Evolutionary conservation across 768 basidiomycete species (phyloP).

Genomic region (Brasilioporus rufonigricans): DNA sequence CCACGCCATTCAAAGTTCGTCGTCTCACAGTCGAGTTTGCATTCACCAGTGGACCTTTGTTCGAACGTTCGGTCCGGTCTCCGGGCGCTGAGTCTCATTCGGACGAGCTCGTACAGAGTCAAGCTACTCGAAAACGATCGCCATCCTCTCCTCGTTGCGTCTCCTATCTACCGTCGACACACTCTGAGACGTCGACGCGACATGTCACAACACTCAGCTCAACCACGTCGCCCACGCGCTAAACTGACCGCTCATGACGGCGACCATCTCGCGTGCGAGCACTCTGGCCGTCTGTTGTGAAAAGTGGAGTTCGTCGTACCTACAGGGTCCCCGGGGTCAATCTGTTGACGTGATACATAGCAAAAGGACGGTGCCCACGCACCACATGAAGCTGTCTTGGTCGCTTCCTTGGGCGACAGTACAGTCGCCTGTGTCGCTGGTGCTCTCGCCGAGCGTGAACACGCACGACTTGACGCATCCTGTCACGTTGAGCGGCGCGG

Average conservation of each 20-base stretch:
- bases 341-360: no score
- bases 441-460: slow-evolving; percentile 25
- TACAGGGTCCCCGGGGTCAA: background rate
- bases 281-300: slow-evolving; percentile 57
- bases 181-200: no score
- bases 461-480: slow-evolving; percentile 51
- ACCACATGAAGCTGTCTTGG: slow-evolving; percentile 62
- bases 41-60: no score
- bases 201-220: slow-evolving; percentile 25
- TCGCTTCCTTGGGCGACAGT: slow-evolving; percentile 37
- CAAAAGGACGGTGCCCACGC: slow-evolving; percentile 10
- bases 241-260: slow-evolving; percentile 42
- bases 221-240: slow-evolving; percentile 53
- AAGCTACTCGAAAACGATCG: no score
- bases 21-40: no score
- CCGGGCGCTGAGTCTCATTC: no score
- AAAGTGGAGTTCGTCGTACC: slow-evolving; percentile 48
- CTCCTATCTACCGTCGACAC: background rate
- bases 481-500: slow-evolving; percentile 57
- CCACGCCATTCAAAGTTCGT: no score
- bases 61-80: no score
- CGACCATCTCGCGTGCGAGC: slow-evolving; percentile 50
- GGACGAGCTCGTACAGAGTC: no score
- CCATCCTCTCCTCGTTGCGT: no score
- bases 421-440: slow-evolving; percentile 31